Conservation (phyloP, 2,329 filamentous ascomycete species). For the Teratosphaeriaceae sp. region DNA sequence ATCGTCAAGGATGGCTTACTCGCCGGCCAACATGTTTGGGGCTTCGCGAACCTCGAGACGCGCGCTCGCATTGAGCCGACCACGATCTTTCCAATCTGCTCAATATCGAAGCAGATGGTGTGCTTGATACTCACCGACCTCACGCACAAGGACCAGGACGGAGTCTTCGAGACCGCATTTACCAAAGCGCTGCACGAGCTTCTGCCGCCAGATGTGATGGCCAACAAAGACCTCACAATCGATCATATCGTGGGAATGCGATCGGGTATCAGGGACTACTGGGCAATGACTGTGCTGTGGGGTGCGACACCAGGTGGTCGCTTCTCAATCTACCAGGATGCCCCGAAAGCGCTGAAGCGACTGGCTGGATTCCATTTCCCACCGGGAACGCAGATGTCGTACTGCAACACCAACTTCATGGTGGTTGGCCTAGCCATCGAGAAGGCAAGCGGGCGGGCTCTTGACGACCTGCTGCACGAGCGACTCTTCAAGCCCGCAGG, state of each 20-base stretch:
- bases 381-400: conserved; percentile 38
- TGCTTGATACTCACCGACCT: conserved; percentile 34
- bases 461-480: conserved; percentile 32
- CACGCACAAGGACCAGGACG: conserved; percentile 18
- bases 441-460: conserved; percentile 29
- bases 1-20: conserved; percentile 39
- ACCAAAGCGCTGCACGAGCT: conserved; percentile 25
- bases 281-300: conserved; percentile 39
- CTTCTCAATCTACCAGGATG: conserved; percentile 32
- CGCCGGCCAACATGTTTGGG: conserved; percentile 35
- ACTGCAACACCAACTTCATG: conserved; percentile 41
- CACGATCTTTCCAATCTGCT: conserved; percentile 40
- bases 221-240: conserved; percentile 28
- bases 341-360: conserved; percentile 22
- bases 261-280: conserved; percentile 42
- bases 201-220: conserved; percentile 21
- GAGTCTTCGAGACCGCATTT: conserved; percentile 13
- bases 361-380: conserved; percentile 36
- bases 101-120: conserved; percentile 42
- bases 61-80: conserved; percentile 31
- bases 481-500: conserved; percentile 35
- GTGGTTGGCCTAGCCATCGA: conserved; percentile 35
- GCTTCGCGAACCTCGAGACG: conserved; percentile 37
- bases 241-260: conserved; percentile 36
- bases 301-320: conserved; percentile 35